phyloP scores from a whole-genome alignment of 202 grass and related monocot species.

The Hordeum pubiflorum region DNA sequence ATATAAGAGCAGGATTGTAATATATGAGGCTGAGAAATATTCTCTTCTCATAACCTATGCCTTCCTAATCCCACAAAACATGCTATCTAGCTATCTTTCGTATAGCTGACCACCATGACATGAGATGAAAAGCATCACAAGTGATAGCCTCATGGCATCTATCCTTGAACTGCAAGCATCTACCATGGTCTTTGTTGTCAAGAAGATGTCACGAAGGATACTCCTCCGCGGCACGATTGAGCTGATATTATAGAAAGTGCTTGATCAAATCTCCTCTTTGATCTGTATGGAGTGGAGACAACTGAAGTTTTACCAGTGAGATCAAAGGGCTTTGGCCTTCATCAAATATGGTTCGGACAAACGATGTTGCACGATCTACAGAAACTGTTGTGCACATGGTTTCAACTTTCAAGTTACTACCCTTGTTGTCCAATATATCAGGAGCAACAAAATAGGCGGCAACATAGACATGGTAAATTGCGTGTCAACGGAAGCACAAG shows the following conservation, averaged over 20 bases:
- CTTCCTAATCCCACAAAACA: not conserved
- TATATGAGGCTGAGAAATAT: not conserved
- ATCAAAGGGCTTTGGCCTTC: not conserved
- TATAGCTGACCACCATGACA: not conserved
- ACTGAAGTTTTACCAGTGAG: not conserved
- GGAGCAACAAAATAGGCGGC: not conserved
- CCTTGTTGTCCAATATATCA: not conserved
- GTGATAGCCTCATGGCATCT: not conserved
- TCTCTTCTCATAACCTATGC: not conserved
- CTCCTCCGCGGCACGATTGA: not conserved
- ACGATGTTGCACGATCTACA: not conserved
- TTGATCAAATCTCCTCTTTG: not conserved
- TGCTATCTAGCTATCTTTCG: not conserved
- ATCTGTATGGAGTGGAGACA: not conserved
- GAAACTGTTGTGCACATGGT: not conserved
- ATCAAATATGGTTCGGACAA: conserved; percentile 4
- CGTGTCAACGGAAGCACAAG: not conserved
- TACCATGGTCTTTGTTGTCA: not conserved
- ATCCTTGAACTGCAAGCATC: not conserved
- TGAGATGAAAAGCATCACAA: not conserved
- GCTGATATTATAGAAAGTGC: not conserved
- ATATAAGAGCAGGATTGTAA: not conserved
- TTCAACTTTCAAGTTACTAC: not conserved
- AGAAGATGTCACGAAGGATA: not conserved
- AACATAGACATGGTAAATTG: not conserved